Percentiles rank a stretch among this genome's conserved stretches.
phyloP scores from a whole-genome alignment of 805 yeast species.

The Metschnikowia arizonensis region DNA sequence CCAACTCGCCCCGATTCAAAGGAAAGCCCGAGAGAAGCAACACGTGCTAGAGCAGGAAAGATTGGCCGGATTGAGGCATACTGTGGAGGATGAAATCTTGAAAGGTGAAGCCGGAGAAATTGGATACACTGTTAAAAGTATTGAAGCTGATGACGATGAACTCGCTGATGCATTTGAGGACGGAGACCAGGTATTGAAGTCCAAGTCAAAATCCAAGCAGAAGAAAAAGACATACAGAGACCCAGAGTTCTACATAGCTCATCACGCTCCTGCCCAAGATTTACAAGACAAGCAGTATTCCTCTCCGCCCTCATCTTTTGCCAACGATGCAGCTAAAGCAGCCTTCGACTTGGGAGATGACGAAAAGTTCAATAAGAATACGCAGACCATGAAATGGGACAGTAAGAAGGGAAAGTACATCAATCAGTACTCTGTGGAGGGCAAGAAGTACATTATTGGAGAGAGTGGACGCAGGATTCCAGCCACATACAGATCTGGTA shows the following conservation, averaged over 20 bases:
- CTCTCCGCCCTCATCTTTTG: constrained; percentile 55
- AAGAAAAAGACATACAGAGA: constrained; percentile 59
- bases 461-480: constrained; percentile 93
- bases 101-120: constrained; percentile 47
- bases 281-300: constrained; percentile 75
- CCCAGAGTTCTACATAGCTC: constrained; percentile 76
- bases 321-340: constrained; percentile 79
- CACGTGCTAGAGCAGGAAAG: constrained; percentile 69
- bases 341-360: constrained; percentile 78
- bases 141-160: constrained; percentile 43
- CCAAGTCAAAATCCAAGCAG: constrained; percentile 25
- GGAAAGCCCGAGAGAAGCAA: constrained; percentile 66
- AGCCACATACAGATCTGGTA: constrained; percentile 86
- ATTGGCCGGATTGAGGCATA: constrained; percentile 67
- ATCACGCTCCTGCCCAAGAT: constrained; percentile 77
- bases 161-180: constrained; percentile 49
- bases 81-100: constrained; percentile 69
- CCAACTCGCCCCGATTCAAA: constrained; percentile 85
- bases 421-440: constrained; percentile 70
- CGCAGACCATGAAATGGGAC: constrained; percentile 86
- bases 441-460: constrained; percentile 80
- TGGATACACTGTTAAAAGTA: constrained; percentile 43
- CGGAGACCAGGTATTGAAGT: constrained; percentile 39
- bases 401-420: constrained; percentile 86
- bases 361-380: constrained; percentile 66